Percentiles rank a stretch among this genome's conserved stretches.
Conservation (phyloP, 2,329 filamentous ascomycete genomes). For the Trichoderma breve region DNA sequence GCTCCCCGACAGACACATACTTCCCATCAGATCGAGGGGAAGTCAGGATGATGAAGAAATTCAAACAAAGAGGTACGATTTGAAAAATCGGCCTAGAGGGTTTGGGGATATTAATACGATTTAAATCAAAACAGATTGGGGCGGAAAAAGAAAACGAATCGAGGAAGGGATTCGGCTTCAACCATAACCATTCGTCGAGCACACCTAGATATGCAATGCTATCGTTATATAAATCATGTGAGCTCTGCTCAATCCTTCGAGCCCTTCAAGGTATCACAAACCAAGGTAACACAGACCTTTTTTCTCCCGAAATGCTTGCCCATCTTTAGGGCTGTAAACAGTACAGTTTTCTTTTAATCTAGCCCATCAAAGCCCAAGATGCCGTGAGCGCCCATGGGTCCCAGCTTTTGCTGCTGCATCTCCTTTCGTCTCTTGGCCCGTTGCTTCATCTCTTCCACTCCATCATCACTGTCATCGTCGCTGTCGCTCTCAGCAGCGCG, state of each 20-base stretch:
- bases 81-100: neutral
- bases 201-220: neutral
- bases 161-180: neutral
- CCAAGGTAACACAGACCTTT: neutral
- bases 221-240: neutral
- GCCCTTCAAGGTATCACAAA: neutral
- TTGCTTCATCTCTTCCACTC: conserved; percentile 43
- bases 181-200: neutral
- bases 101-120: neutral
- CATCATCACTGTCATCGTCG: conserved; percentile 28
- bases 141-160: neutral
- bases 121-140: neutral
- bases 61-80: neutral
- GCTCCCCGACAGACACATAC: neutral
- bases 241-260: neutral
- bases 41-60: neutral
- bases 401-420: conserved; percentile 43
- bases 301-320: neutral
- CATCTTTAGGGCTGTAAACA: neutral
- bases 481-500: conserved; percentile 49
- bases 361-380: conserved; percentile 50
- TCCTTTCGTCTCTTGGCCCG: conserved; percentile 45
- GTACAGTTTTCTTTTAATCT: conserved; percentile 33
- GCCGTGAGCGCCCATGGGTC: conserved; percentile 51
- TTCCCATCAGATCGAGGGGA: neutral